Base-by-base conservation (phyloP, 306 rosid genomes). In the Oxytropis ochrocephala region DNA sequence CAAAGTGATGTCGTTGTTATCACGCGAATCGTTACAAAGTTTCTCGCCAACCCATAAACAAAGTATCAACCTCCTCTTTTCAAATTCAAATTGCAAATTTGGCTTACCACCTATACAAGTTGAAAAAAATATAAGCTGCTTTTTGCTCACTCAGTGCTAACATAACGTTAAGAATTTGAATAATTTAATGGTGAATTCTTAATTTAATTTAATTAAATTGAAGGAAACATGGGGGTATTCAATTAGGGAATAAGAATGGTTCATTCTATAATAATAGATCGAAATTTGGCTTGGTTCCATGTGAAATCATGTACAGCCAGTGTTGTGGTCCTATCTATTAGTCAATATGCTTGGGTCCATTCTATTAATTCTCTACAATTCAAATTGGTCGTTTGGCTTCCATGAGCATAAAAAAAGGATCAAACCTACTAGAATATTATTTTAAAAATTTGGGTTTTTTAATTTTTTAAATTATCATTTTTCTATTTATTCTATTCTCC, bases 1-100 rank as follows among this genome's bases (percentile, higher is more conserved):
- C 66, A 83, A 85, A 85, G 84, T 70, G 69, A 85, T 27, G 87
- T 86, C 90, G 74, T 30, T 84, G 84, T 82, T 74, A 63, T 88
- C 95, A 86, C 90, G 76, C 81, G 81, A 79, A 44, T 70, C 62
- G 47, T 77, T 80, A 62, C 73, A 84, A 87, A 85, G 85, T 82
- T 80, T 56, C 57, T 71, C 19, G 63, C 19, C 35, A 46, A 48
- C 53, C 74, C 57, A 46, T 38, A 70, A 49, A 24, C 29, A 24
- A 70, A 65, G 33, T 16, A 27, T 2, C 33, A 16, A 17, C 53
- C 62, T 54, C 62, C 69, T 50, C 62, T 46, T 47, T 56, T 65
- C 29, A 27, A 69, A 48, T 67, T 78, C 24, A 12, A 72, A 30
- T 0, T 69, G 74, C 33, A 70, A 80, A 19, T 24, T 48, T 49